A percentile compares a stretch with the other conserved stretches of the same genome.
Conservation (phyloP, 495 filamentous ascomycete species). For the Penicillium egyptiacum region DNA sequence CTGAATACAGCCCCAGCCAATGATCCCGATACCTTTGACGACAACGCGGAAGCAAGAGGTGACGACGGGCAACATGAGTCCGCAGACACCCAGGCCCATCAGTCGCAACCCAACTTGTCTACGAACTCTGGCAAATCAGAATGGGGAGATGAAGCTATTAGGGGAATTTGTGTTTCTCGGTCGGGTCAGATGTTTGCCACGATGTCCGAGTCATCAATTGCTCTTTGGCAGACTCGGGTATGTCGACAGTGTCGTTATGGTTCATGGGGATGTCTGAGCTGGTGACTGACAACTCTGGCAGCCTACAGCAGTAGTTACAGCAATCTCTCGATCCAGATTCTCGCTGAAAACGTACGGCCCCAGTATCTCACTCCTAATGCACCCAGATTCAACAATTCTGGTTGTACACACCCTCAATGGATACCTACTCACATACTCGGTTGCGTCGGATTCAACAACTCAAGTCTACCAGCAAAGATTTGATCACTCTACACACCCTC, state of each 20-base stretch:
- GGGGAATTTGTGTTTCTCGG: constrained; percentile 75
- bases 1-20: not conserved
- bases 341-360: constrained; percentile 82
- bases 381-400: constrained; percentile 87
- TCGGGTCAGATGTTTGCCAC: constrained; percentile 86
- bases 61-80: constrained; percentile 7
- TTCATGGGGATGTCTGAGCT: not conserved
- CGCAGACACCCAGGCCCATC: constrained; percentile 14
- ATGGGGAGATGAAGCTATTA: constrained; percentile 60
- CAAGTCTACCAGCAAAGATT: constrained; percentile 83
- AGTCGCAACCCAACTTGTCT: constrained; percentile 11
- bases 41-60: not conserved
- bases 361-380: constrained; percentile 79
- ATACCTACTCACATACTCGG: constrained; percentile 90
- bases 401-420: constrained; percentile 87
- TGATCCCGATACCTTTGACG: constrained; percentile 8
- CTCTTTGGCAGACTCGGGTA: constrained; percentile 95
- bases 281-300: constrained; percentile 46
- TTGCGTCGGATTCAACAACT: constrained; percentile 79
- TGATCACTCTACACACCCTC: constrained; percentile 62
- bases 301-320: constrained; percentile 87
- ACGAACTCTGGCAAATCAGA: constrained; percentile 30
- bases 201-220: constrained; percentile 77
- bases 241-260: constrained; percentile 22
- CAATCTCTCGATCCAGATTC: constrained; percentile 72